Base-by-base conservation (phyloP, 2,329 filamentous ascomycete genomes). In the Fusarium nisikadoi region DNA sequence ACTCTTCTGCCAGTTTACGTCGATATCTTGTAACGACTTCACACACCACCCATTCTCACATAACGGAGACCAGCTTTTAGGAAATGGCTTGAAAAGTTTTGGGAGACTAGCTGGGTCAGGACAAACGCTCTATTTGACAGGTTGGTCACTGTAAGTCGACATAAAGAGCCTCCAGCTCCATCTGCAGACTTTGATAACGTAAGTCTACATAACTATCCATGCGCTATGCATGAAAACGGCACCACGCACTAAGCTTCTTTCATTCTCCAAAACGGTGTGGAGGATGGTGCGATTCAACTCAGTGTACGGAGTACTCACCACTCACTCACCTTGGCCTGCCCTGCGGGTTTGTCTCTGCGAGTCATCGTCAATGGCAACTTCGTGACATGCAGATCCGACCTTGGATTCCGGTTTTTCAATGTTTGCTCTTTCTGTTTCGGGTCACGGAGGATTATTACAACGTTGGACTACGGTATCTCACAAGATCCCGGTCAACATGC, bases 291-390 rank as follows among this genome's bases (percentile, higher is more conserved):
- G 61, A 68, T 63, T 57, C 47, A 47, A 63, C 56, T 77, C 73
- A 75, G 68, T 74, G 77, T 56, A n/a, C n/a, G n/a, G n/a, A n/a
- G n/a, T n/a, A 67, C 55, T 62, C 65, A 60, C 61, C 65, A 60
- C 61, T 56, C 53, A 56, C 70, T 56, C 53, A 56, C 70, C 55
- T 72, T 54, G 27, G 27, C 31, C 57, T 63, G 56, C 54, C 43
- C 56, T 56, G 53, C 35, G 50, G 66, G 36, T 65, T 68, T 55
- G 46, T 73, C 61, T 41, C 72, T 77, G 72, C 75, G 70, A 77
- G 75, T 76, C 74, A 77, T 77, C 70, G 42, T 62, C 65, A 72
- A 73, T 63, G 53, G 58, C 41, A 74, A 73, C 73, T 74, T 71
- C 60, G 63, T 74, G 68, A 69, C 70, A 67, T 74, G 74, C 75